phyloP scores from a whole-genome alignment of 495 filamentous ascomycete species.

The Penicillium desertorum region DNA sequence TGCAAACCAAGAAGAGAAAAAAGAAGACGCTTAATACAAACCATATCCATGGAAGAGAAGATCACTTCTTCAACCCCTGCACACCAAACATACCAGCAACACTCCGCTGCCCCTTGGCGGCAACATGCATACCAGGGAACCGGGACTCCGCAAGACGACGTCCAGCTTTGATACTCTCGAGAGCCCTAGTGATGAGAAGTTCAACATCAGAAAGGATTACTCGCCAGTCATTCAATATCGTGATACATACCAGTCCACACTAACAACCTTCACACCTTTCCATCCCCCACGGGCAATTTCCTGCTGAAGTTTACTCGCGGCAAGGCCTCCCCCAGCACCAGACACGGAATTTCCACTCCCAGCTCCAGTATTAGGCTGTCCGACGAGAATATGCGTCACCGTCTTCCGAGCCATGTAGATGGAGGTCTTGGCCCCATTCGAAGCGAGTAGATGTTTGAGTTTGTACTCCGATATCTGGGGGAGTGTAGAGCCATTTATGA shows the following conservation, averaged over 20 bases:
- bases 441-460: conserved; percentile 73
- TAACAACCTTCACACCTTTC: conserved; percentile 73
- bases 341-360: conserved; percentile 22
- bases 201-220: background rate
- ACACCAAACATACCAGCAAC: conserved; percentile 52
- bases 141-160: conserved; percentile 71
- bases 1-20: background rate
- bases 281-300: conserved; percentile 64
- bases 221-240: conserved; percentile 4
- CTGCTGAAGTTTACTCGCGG: conserved; percentile 77
- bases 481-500: conserved; percentile 85
- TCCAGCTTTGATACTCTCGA: conserved; percentile 76
- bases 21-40: background rate
- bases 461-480: conserved; percentile 82
- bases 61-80: conserved; percentile 6
- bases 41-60: background rate
- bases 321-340: conserved; percentile 74
- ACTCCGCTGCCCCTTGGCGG: conserved; percentile 60
- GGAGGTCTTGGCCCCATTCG: conserved; percentile 69
- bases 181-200: conserved; percentile 49
- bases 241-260: conserved; percentile 72
- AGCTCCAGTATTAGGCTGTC: conserved; percentile 49
- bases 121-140: conserved; percentile 63
- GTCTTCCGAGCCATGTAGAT: conserved; percentile 65
- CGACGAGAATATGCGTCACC: conserved; percentile 87